phyloP scores from a whole-genome alignment of 345 rosid genomes.

The Ricinus communis region DNA sequence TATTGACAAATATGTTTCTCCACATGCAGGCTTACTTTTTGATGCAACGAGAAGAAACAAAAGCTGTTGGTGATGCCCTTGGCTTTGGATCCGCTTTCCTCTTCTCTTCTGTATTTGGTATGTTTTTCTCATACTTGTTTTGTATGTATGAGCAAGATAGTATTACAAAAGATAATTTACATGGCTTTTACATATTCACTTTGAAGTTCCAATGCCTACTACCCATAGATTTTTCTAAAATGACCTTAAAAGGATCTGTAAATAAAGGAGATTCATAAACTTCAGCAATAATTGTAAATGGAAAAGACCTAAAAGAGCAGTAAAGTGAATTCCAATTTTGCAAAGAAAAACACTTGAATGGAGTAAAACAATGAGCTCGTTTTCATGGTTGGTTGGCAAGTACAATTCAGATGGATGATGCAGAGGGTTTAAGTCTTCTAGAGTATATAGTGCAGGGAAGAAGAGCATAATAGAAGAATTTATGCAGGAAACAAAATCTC shows the following conservation, averaged over 20 bases:
- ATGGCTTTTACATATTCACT: neutral
- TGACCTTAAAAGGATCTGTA: too few relatives aligned
- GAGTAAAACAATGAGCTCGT: neutral
- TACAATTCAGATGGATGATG: neutral
- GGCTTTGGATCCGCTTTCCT: conserved; percentile 80
- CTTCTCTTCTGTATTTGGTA: conserved; percentile 73
- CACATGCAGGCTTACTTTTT: conserved; percentile 56
- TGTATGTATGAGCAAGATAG: neutral
- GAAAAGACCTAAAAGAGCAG: neutral
- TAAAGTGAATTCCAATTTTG: neutral
- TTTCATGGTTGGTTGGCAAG: neutral
- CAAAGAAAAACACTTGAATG: neutral
- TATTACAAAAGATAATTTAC: neutral
- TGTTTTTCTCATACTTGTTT: conserved; percentile 9
- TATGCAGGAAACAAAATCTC: neutral
- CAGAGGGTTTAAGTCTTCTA: neutral
- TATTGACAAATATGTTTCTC: neutral
- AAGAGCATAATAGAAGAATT: neutral
- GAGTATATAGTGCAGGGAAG: neutral
- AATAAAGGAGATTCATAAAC: too few relatives aligned
- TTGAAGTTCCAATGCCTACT: neutral
- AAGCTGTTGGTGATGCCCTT: conserved; percentile 66
- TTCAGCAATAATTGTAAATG: neutral
- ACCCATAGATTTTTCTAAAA: neutral
- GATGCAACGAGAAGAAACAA: conserved; percentile 66